A percentile compares a stretch with the other conserved stretches of the same genome.
Evolutionary conservation across 2,329 filamentous ascomycete species (phyloP).

Genomic region (Pseudovirgaria hyperparasitica): DNA sequence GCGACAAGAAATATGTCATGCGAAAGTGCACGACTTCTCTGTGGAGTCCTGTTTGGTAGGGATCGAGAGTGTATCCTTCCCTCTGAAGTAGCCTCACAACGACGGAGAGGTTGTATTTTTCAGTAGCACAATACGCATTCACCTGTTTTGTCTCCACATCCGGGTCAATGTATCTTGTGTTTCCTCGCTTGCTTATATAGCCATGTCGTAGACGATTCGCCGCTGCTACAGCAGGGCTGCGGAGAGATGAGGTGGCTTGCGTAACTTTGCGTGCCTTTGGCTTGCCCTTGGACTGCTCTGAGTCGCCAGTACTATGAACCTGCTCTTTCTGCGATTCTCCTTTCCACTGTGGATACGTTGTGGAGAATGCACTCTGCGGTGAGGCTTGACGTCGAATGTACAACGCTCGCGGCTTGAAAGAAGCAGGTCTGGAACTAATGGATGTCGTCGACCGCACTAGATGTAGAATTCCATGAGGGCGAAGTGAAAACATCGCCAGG

Average conservation of each 20-base stretch:
- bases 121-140: constrained; percentile 55
- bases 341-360: too few relatives aligned
- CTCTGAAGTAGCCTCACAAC: constrained; percentile 44
- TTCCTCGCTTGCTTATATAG: constrained; percentile 36
- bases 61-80: constrained; percentile 50
- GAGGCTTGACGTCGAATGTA: too few relatives aligned
- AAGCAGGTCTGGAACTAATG: too few relatives aligned
- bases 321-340: too few relatives aligned
- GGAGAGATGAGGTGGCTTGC: constrained; percentile 56
- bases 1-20: constrained; percentile 24
- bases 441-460: too few relatives aligned
- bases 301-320: too few relatives aligned
- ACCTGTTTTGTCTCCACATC: constrained; percentile 38
- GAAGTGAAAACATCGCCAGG: too few relatives aligned
- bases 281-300: too few relatives aligned
- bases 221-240: constrained; percentile 76
- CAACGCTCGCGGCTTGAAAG: too few relatives aligned
- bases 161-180: constrained; percentile 31
- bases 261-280: too few relatives aligned
- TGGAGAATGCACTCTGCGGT: too few relatives aligned
- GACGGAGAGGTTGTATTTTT: constrained; percentile 48
- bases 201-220: constrained; percentile 49
- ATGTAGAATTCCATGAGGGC: too few relatives aligned
- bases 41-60: constrained; percentile 47
- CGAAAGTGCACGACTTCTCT: constrained; percentile 53